Evolutionary conservation across 2,329 filamentous ascomycete species (phyloP).

Genomic region (Raffaelea deltoideospora): DNA sequence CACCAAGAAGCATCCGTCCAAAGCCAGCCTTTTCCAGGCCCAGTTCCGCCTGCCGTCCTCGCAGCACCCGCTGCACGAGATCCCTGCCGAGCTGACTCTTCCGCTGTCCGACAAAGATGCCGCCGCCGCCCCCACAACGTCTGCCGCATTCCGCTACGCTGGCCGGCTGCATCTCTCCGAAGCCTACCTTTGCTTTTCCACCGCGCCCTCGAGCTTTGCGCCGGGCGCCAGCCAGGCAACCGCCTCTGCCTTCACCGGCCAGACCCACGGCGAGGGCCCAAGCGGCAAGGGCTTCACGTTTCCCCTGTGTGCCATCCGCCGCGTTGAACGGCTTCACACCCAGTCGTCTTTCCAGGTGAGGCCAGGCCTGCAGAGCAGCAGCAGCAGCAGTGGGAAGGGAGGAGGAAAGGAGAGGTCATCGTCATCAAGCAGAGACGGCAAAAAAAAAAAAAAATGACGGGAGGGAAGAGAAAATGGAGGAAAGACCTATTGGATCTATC

Average conservation of each 20-base stretch:
- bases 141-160: slow-evolving; percentile 64
- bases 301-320: slow-evolving; percentile 76
- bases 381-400: no score
- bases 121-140: slow-evolving; percentile 30
- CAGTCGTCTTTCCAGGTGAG: slow-evolving; percentile 64
- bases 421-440: neutral
- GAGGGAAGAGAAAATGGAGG: no score
- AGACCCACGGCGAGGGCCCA: slow-evolving; percentile 83
- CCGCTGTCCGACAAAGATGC: slow-evolving; percentile 28
- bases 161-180: slow-evolving; percentile 91
- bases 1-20: slow-evolving; percentile 52
- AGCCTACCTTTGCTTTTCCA: slow-evolving; percentile 91
- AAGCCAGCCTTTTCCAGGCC: slow-evolving; percentile 81
- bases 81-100: slow-evolving; percentile 88
- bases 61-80: slow-evolving; percentile 89
- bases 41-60: slow-evolving; percentile 91
- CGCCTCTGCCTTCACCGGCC: slow-evolving; percentile 75
- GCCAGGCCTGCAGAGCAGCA: no score
- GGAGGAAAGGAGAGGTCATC: slow-evolving; percentile 1
- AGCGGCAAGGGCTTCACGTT: slow-evolving; percentile 93
- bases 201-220: slow-evolving; percentile 75
- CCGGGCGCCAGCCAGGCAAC: slow-evolving; percentile 64
- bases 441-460: neutral
- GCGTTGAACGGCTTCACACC: slow-evolving; percentile 85
- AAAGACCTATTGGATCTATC: no score